These are phyloP conservation scores for Erodium chrysanthum DNA, from an alignment of 441 rosid genomes.

Conservation along the genomic window DNA sequence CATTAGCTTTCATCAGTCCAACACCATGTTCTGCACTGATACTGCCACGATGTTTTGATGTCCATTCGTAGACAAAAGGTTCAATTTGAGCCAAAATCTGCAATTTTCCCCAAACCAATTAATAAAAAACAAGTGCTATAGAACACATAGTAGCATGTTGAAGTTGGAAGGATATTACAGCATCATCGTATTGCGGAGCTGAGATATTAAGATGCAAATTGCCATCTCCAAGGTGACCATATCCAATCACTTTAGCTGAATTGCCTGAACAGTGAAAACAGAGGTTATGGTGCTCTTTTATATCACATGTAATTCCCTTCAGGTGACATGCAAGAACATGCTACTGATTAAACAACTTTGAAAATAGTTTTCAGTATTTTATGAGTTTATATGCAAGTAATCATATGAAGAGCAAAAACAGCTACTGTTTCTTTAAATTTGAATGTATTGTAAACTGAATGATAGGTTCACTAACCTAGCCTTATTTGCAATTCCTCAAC, in stretches of 20 bases:
- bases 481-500: slow-evolving; percentile 69
- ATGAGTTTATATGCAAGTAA: too few species aligned
- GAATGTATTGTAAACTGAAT: neutral
- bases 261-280: slow-evolving; percentile 36
- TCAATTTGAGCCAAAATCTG: slow-evolving; percentile 75
- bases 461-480: slow-evolving; percentile 42
- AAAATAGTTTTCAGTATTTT: neutral
- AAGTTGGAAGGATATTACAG: slow-evolving; percentile 29
- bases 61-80: slow-evolving; percentile 90
- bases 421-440: neutral
- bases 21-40: slow-evolving; percentile 93
- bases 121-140: neutral
- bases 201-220: slow-evolving; percentile 89
- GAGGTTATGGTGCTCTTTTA: neutral
- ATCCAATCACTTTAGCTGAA: slow-evolving; percentile 61
- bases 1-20: slow-evolving; percentile 87
- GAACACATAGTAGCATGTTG: neutral
- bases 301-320: neutral
- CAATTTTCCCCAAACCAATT: slow-evolving; percentile 6
- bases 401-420: too few species aligned
- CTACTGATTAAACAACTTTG: neutral
- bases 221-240: slow-evolving; percentile 92
- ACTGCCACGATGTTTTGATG: slow-evolving; percentile 76
- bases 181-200: slow-evolving; percentile 49
- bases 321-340: neutral